Percentiles rank a stretch among this genome's conserved stretches.
Evolutionary conservation across 106 monocot genomes (phyloP).

Genomic region (Platanthera zijinensis): DNA sequence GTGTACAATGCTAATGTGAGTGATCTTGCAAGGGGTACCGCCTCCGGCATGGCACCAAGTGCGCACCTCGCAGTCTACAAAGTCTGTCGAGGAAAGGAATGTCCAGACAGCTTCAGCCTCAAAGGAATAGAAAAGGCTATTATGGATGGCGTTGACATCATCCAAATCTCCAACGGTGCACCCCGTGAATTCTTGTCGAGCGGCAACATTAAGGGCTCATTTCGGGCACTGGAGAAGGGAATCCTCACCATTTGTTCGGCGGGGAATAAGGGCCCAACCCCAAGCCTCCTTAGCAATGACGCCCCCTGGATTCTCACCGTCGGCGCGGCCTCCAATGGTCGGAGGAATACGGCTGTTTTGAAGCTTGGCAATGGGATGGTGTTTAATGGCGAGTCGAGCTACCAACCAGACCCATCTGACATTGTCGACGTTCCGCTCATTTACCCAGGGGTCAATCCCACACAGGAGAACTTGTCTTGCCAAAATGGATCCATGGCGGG

Average conservation of each 20-base stretch:
- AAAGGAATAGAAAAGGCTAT: conserved; percentile 22
- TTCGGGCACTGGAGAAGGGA: background rate
- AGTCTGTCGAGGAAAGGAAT: conserved; percentile 1
- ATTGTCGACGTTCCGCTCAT: background rate
- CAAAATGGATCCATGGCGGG: background rate
- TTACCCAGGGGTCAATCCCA: background rate
- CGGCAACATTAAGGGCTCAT: conserved; percentile 4
- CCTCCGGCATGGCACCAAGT: conserved; percentile 25
- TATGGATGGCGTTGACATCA: conserved; percentile 23
- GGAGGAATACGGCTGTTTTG: background rate
- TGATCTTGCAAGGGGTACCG: conserved; percentile 23
- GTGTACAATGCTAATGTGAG: conserved; percentile 19
- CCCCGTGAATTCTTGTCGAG: background rate
- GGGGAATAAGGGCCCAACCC: conserved; percentile 4
- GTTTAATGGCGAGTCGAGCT: conserved; percentile 7
- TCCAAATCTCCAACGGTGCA: conserved; percentile 13
- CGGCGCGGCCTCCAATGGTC: conserved; percentile 10
- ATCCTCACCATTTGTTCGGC: conserved; percentile 4
- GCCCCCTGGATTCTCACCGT: conserved; percentile 24
- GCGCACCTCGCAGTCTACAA: conserved; percentile 21
- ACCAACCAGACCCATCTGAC: conserved; percentile 1
- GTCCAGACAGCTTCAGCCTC: background rate
- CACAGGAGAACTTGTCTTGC: background rate
- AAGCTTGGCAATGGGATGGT: conserved; percentile 14
- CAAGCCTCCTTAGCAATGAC: conserved; percentile 7